Conservation (phyloP, 2,329 filamentous ascomycete genomes). For the Eutypella sp. region DNA sequence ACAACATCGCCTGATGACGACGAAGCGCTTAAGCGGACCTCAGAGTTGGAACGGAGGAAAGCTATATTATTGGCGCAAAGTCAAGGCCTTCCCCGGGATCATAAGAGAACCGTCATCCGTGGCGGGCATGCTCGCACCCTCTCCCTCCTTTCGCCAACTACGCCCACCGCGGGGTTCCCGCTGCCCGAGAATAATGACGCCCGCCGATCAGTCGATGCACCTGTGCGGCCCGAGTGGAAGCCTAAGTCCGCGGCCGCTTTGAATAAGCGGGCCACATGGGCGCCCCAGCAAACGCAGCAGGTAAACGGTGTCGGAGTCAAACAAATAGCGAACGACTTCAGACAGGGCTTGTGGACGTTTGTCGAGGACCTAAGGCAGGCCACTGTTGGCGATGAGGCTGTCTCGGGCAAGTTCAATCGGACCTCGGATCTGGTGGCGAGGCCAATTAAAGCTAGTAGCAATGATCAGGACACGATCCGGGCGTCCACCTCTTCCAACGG, state of each 20-base stretch:
- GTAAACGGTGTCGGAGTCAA: slow-evolving; percentile 50
- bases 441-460: slow-evolving; percentile 17
- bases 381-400: slow-evolving; percentile 88
- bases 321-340: slow-evolving; percentile 85
- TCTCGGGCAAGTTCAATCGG: slow-evolving; percentile 48
- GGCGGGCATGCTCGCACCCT: slow-evolving; percentile 61
- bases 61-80: slow-evolving; percentile 53
- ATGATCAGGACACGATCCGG: slow-evolving; percentile 44
- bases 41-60: slow-evolving; percentile 70
- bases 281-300: slow-evolving; percentile 44
- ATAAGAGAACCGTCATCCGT: slow-evolving; percentile 61
- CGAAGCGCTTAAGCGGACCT: slow-evolving; percentile 32
- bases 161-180: slow-evolving; percentile 38
- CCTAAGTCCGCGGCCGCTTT: slow-evolving; percentile 33
- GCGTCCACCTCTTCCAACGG: slow-evolving; percentile 31
- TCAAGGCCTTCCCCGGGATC: slow-evolving; percentile 33
- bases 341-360: slow-evolving; percentile 87
- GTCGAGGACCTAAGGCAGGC: slow-evolving; percentile 93
- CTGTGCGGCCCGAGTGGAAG: slow-evolving; percentile 26
- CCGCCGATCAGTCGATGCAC: slow-evolving; percentile 31
- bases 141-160: slow-evolving; percentile 74
- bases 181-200: slow-evolving; percentile 43
- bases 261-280: slow-evolving; percentile 56
- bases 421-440: slow-evolving; percentile 28
- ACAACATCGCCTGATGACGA: slow-evolving; percentile 33